These are phyloP conservation scores for Aspergillus japonicus DNA, from an alignment of 2,329 filamentous ascomycete genomes.

Conservation along the genomic window DNA sequence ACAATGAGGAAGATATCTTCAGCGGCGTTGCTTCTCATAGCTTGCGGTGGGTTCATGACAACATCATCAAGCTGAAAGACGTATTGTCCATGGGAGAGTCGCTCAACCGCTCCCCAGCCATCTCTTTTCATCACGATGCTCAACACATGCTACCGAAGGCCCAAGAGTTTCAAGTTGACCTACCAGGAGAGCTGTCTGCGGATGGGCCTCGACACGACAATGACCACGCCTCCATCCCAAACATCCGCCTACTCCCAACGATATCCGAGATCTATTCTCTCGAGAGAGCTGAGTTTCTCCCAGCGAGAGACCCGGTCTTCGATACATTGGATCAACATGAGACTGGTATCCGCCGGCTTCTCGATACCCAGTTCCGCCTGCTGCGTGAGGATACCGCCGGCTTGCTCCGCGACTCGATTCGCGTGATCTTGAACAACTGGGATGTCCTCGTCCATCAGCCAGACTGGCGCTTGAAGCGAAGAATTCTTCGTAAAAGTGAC, in stretches of 20 bases:
- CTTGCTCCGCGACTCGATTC: conserved; percentile 9
- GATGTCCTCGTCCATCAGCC: neutral
- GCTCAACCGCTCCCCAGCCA: neutral
- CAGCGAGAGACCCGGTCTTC: neutral
- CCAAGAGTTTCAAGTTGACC: neutral
- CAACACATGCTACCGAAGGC: neutral
- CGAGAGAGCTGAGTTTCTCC: conserved; percentile 8
- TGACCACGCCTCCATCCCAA: conserved; percentile 5
- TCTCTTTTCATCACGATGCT: neutral
- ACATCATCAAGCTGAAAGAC: neutral
- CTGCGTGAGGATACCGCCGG: conserved; percentile 15
- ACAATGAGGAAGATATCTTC: neutral
- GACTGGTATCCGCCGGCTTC: conserved; percentile 10
- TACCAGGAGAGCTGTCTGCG: conserved; percentile 10
- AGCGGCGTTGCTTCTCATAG: neutral
- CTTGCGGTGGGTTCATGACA: neutral
- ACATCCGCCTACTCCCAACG: conserved; percentile 10
- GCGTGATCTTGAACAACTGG: conserved; percentile 10
- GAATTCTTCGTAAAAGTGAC: conserved; percentile 4
- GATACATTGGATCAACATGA: conserved; percentile 1
- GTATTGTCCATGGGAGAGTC: conserved; percentile 1
- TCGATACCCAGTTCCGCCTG: conserved; percentile 14
- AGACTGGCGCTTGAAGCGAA: conserved; percentile 8
- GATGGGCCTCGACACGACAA: conserved; percentile 11
- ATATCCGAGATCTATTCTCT: conserved; percentile 4